Evolutionary conservation across 2,329 filamentous ascomycete species (phyloP).

Genomic region (Teratosphaeria epicoccoides): DNA sequence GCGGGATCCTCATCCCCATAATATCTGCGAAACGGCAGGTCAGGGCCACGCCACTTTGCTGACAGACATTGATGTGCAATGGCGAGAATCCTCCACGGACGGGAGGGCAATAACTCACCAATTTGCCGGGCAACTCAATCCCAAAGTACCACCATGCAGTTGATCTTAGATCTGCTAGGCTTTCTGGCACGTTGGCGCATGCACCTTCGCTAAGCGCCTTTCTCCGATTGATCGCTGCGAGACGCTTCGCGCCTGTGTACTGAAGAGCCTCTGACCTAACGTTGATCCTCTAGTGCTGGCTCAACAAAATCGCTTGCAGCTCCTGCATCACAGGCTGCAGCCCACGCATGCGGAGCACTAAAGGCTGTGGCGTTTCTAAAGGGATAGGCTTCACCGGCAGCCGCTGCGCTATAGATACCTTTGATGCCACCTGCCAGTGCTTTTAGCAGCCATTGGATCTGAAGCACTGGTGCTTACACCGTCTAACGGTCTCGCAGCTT

Average conservation of each 20-base stretch:
- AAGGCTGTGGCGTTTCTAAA: background rate
- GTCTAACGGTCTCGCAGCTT: background rate
- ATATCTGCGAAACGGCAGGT: too few relatives aligned
- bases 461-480: background rate
- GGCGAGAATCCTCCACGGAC: background rate
- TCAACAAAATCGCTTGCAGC: background rate
- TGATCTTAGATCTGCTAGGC: background rate
- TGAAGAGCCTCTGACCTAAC: background rate
- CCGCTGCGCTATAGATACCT: background rate
- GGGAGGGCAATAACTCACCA: background rate
- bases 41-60: too few relatives aligned
- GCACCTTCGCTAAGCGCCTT: background rate
- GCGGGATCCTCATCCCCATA: too few relatives aligned
- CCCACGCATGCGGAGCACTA: background rate
- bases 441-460: background rate
- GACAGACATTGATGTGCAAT: too few relatives aligned
- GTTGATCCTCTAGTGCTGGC: background rate
- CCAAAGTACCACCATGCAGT: background rate
- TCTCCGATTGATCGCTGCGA: background rate
- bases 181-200: background rate
- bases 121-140: background rate
- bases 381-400: background rate
- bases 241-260: background rate
- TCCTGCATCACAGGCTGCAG: background rate
- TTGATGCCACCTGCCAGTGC: background rate